phyloP scores from a whole-genome alignment of 129 eudicot species.

The Tagetes patula region DNA sequence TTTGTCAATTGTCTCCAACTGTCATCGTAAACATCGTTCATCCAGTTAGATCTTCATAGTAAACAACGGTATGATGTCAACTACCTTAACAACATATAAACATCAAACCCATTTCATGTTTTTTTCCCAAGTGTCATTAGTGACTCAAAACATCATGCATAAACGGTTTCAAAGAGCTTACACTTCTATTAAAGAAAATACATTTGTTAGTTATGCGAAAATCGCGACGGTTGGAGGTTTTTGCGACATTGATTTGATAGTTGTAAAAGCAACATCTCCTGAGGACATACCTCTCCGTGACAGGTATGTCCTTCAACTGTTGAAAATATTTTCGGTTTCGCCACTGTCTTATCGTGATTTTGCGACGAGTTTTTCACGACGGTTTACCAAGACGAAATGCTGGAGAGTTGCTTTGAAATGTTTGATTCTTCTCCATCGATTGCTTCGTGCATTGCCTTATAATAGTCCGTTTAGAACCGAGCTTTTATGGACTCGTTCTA shows the following conservation, averaged over 20 bases:
- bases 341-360: conserved; percentile 46
- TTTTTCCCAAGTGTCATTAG: background rate
- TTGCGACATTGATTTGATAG: conserved; percentile 53
- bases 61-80: conserved; percentile 28
- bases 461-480: conserved; percentile 47
- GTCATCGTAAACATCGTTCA: conserved; percentile 31
- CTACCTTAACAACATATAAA: conserved; percentile 25
- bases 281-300: conserved; percentile 65
- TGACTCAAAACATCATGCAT: conserved; percentile 40
- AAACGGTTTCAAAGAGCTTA: conserved; percentile 50
- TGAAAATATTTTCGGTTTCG: conserved; percentile 57
- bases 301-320: conserved; percentile 53
- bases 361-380: conserved; percentile 42
- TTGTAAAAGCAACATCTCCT: conserved; percentile 72
- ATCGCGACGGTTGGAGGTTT: conserved; percentile 68
- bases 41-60: conserved; percentile 2
- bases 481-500: conserved; percentile 54
- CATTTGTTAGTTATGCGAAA: conserved; percentile 58
- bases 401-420: conserved; percentile 82
- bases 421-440: conserved; percentile 66
- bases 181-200: conserved; percentile 52
- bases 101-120: conserved; percentile 17
- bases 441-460: conserved; percentile 52
- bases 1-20: conserved; percentile 14
- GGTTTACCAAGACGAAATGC: conserved; percentile 51